These are phyloP conservation scores for Hypoxylon lienhwacheense DNA, from an alignment of 495 filamentous ascomycete species.

Conservation along the genomic window DNA sequence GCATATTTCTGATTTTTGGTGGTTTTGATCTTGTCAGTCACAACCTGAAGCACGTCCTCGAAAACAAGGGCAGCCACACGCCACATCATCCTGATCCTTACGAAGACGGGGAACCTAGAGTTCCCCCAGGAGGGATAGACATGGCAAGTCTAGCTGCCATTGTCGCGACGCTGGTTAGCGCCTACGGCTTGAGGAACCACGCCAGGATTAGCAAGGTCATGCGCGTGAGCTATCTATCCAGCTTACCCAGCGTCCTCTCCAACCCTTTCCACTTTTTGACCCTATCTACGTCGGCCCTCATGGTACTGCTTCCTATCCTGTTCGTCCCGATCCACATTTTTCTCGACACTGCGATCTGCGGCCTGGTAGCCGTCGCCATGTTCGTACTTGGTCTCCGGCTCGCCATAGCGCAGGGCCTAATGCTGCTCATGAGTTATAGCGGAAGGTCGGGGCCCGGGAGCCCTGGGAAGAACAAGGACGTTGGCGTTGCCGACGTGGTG, in stretches of 20 bases:
- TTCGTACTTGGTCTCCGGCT: constrained; percentile 79
- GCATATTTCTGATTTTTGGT: constrained; percentile 92
- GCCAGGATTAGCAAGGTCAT: constrained; percentile 82
- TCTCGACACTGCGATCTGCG: constrained; percentile 80
- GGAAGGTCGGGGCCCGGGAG: constrained; percentile 21
- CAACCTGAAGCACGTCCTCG: constrained; percentile 83
- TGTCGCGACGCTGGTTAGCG: constrained; percentile 82
- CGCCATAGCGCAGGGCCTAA: constrained; percentile 80
- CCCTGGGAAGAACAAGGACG: constrained; percentile 30
- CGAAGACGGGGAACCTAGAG: constrained; percentile 50
- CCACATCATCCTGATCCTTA: constrained; percentile 71
- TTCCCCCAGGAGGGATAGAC: constrained; percentile 75
- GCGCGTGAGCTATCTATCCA: constrained; percentile 80
- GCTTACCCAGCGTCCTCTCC: constrained; percentile 67
- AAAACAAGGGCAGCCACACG: constrained; percentile 54
- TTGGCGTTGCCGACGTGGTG: constrained; percentile 72
- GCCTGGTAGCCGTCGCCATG: constrained; percentile 80
- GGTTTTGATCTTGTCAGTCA: constrained; percentile 93
- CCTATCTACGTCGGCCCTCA: constrained; percentile 74
- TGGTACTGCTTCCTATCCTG: constrained; percentile 82
- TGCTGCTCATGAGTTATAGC: constrained; percentile 90
- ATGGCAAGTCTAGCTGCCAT: constrained; percentile 84
- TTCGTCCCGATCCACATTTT: constrained; percentile 71
- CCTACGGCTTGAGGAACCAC: constrained; percentile 87
- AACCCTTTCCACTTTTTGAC: constrained; percentile 96